Evolutionary conservation across 139 green algal species (phyloP).

Genomic region (Chlorella sp.): DNA sequence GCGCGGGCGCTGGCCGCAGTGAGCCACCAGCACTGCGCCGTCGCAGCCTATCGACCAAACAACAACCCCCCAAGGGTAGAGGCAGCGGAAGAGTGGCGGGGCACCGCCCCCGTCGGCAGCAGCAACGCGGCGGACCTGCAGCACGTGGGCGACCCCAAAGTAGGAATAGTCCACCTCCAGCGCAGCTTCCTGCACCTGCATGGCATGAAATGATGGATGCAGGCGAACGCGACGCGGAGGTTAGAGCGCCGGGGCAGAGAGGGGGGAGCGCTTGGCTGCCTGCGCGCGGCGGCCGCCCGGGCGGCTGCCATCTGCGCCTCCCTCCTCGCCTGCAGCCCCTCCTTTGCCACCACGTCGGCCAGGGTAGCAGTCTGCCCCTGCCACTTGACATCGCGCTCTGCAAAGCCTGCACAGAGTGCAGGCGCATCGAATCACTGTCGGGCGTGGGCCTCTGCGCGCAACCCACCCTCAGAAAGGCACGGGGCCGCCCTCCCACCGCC

Average conservation of each 20-base stretch:
- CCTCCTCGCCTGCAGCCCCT: conserved; percentile 19
- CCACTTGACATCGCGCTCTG: not conserved
- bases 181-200: conserved; percentile 15
- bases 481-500: no score
- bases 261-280: no score
- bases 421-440: no score
- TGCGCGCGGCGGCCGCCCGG: no score
- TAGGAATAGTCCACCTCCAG: conserved; percentile 69
- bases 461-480: no score
- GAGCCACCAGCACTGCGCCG: not conserved
- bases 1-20: no score
- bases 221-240: no score
- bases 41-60: not conserved
- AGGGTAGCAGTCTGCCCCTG: not conserved
- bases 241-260: no score
- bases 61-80: not conserved
- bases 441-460: no score
- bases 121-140: not conserved
- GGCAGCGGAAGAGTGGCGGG: not conserved
- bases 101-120: not conserved
- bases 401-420: not conserved
- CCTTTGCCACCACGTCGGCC: not conserved
- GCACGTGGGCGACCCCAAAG: conserved; percentile 42
- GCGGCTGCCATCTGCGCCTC: no score
- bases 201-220: no score